Evolutionary conservation across 169 alveolate genomes (phyloP), one percentile per base, ranked within the genome.

Genomic region (Eimeria mitis): DNA sequence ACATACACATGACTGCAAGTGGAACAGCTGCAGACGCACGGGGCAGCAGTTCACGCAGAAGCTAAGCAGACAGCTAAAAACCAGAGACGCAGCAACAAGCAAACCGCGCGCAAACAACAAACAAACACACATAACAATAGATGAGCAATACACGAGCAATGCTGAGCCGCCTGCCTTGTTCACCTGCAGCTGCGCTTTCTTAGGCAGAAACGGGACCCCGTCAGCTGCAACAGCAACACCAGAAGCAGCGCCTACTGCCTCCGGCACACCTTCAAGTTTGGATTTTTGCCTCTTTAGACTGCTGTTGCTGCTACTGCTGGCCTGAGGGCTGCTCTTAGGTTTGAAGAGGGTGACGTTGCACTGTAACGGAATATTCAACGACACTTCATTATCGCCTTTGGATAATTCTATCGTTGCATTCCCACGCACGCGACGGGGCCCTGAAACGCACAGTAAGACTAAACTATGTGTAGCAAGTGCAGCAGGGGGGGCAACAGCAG

Each of bases 361-460:
- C 44, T 81, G 89, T 31, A 81, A 73, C 73, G 89, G 89, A 81
- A 81, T 81, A 47, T 81, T 49, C 54, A 81, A 34, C 19, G 49
- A 47, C 25, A 52, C 3, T 54, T 81, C 89, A 54, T 81, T 81
- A n/a, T 28, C 73, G 42, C 89, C 89, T 37, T 81, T 81, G n/a
- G 89, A 28, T 52, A 54, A 49, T 37, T 81, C 89, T 34, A 81
- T 52, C 49, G 89, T 54, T 25, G 89, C 73, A n/a, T 37, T 52
- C 5, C 89, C 89, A 81, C 89, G 89, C 89, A 81, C 73, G 23
- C 89, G 89, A 2, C 89, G 89, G 71, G 89, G 89, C 7, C 89
- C 89, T 81, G 70, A 54, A 14, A n/a, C 70, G 54, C n/a, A 81
- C n/a, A 34, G 54, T 44, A n/a, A 81, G 61, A 61, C 4, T 25